phyloP scores from a whole-genome alignment of 352 stramenopile species.

The Pilasporangium apinafurcum region DNA sequence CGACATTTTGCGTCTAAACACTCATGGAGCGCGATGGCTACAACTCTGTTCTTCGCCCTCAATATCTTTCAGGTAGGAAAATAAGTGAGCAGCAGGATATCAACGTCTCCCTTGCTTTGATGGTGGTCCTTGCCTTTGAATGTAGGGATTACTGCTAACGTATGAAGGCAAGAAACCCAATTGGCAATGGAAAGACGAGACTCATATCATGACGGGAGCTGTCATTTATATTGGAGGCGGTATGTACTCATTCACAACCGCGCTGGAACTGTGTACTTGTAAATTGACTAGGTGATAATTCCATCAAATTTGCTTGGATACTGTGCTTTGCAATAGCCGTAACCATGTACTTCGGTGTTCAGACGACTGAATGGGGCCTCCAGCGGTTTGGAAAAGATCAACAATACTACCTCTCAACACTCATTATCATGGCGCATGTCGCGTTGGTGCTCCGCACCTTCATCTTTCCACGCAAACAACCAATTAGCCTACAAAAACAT shows the following conservation, averaged over 20 bases:
- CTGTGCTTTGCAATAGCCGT: constrained; percentile 16
- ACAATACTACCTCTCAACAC: constrained; percentile 35
- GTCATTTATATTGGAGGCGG: constrained; percentile 47
- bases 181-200: constrained; percentile 75
- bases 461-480: too few relatives aligned
- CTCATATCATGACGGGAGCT: constrained; percentile 47
- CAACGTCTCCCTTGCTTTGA: background rate
- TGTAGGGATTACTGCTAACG: constrained; percentile 46
- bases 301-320: background rate
- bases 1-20: constrained; percentile 38
- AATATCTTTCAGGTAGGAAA: constrained; percentile 52
- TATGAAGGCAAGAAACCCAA: constrained; percentile 41
- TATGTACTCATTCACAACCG: constrained; percentile 4
- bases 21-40: constrained; percentile 52
- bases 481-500: too few relatives aligned
- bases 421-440: constrained; percentile 41
- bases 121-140: background rate
- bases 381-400: constrained; percentile 17
- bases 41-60: constrained; percentile 42
- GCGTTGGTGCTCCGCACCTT: too few relatives aligned
- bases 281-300: background rate
- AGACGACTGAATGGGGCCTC: constrained; percentile 33
- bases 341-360: constrained; percentile 44
- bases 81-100: too few relatives aligned
- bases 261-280: background rate